These are phyloP conservation scores for Pseudogymnoascus sp. DNA, from an alignment of 2,329 filamentous ascomycete species.

Conservation along the genomic window DNA sequence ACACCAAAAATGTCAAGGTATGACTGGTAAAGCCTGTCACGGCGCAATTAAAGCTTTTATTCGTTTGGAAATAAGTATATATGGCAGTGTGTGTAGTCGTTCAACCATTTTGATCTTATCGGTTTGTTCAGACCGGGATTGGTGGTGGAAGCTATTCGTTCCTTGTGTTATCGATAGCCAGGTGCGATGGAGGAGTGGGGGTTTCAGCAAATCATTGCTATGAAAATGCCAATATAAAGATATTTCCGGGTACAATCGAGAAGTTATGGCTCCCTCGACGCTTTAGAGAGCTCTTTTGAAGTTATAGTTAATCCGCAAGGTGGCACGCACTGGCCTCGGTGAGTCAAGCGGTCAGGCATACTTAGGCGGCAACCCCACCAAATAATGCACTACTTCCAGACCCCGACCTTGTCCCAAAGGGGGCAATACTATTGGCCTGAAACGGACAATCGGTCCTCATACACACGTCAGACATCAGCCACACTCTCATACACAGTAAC, in stretches of 20 bases:
- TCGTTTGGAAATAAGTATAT: constrained; percentile 6
- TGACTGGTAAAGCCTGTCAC: neutral
- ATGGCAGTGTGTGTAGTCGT: constrained; percentile 30
- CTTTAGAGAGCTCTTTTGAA: neutral
- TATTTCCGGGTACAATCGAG: neutral
- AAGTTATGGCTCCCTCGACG: neutral
- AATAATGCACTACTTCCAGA: constrained; percentile 7
- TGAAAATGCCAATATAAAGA: neutral
- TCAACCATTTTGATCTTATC: constrained; percentile 41
- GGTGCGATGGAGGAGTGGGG: neutral
- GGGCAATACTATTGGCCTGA: neutral
- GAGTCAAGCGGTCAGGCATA: constrained; percentile 2
- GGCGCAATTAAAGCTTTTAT: neutral
- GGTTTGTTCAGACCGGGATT: constrained; percentile 32
- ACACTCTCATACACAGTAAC: neutral
- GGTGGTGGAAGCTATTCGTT: constrained; percentile 44
- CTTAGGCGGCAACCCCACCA: constrained; percentile 2
- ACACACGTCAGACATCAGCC: constrained; percentile 9
- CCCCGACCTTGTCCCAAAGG: constrained; percentile 1
- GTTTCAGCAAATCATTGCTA: neutral
- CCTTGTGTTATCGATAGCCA: constrained; percentile 16
- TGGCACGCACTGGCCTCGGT: constrained; percentile 1
- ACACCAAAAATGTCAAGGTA: neutral
- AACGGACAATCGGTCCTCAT: neutral
- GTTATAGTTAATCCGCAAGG: constrained; percentile 6